These are phyloP conservation scores for Yarrowia sp. DNA, from an alignment of 805 yeast species.

Conservation along the genomic window DNA sequence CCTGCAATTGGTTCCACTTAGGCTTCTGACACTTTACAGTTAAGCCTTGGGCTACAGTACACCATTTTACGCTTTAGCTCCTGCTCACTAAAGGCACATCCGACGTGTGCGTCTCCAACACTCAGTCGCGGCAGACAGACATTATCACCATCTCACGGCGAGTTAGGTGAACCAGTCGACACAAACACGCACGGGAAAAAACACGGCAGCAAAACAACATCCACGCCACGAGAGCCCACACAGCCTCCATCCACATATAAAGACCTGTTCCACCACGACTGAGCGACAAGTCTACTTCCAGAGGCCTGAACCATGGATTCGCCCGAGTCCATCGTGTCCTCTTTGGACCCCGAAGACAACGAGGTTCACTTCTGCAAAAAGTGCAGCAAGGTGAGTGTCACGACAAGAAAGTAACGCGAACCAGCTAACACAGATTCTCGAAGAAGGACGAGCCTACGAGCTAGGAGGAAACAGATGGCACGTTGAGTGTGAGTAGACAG, in stretches of 20 bases:
- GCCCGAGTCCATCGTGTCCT: slow-evolving; percentile 24
- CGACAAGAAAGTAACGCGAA: no score
- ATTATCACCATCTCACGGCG: background rate
- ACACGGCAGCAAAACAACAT: no score
- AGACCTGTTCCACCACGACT: no score
- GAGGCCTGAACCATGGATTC: no score
- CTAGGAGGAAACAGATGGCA: slow-evolving; percentile 90
- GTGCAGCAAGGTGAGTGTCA: slow-evolving; percentile 32
- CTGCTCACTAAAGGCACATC: slow-evolving; percentile 11
- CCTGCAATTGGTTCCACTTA: slow-evolving; percentile 13
- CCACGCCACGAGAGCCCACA: no score
- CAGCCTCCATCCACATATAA: no score
- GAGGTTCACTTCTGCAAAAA: slow-evolving; percentile 33
- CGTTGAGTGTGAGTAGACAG: slow-evolving; percentile 55
- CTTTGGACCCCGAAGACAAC: slow-evolving; percentile 28
- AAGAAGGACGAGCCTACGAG: slow-evolving; percentile 93
- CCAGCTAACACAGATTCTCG: slow-evolving; percentile 46
- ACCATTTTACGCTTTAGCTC: slow-evolving; percentile 11
- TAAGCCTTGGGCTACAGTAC: background rate
- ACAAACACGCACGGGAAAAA: no score
- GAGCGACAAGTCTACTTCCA: no score
- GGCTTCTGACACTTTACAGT: background rate
- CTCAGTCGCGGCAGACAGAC: background rate
- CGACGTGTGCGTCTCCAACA: background rate
- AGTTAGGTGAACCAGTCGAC: no score